Evolutionary conservation across 805 yeast species (phyloP).

Genomic region (Candida jianshihensis): DNA sequence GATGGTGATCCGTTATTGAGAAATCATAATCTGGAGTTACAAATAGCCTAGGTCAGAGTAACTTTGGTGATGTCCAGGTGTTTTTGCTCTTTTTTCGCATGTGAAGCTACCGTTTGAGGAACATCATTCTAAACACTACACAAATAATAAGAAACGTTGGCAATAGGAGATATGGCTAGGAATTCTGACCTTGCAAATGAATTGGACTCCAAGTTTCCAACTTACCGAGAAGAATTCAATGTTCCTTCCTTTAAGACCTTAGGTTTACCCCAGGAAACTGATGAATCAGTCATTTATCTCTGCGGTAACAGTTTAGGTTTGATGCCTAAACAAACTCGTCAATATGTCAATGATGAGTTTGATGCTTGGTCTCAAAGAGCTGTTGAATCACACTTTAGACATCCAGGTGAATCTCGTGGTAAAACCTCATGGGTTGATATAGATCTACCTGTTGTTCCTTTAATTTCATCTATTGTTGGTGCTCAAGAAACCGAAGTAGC

Average conservation of each 20-base stretch:
- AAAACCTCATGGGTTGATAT: constrained; percentile 77
- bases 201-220: constrained; percentile 22
- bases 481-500: constrained; percentile 76
- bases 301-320: constrained; percentile 95
- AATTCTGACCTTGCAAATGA: too few species aligned
- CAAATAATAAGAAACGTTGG: too few species aligned
- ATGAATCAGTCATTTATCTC: constrained; percentile 44
- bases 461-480: constrained; percentile 71
- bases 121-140: too few species aligned
- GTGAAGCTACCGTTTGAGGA: too few species aligned
- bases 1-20: too few species aligned
- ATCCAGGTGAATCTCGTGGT: constrained; percentile 38
- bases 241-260: constrained; percentile 63
- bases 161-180: too few species aligned
- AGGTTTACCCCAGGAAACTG: constrained; percentile 27
- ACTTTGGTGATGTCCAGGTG: too few species aligned
- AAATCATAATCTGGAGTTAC: too few species aligned
- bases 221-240: constrained; percentile 41
- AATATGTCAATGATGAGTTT: constrained; percentile 57
- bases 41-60: too few species aligned
- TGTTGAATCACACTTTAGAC: constrained; percentile 80
- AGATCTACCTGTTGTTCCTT: constrained; percentile 67
- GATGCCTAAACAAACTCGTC: constrained; percentile 63
- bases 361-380: constrained; percentile 78
- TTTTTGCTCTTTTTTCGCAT: too few species aligned